Evolutionary conservation across 345 rosid species (phyloP).

Genomic region (Brassica napus): Da-Ae NC_063442.1:35600501-35601000

Average conservation of each 20-base stretch:
- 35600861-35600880: slow-evolving; percentile 31
- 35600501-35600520: no score
- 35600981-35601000: not conserved
- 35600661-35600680: not conserved
- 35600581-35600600: no score
- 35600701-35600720: not conserved
- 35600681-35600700: not conserved
- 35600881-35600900: slow-evolving; percentile 25
- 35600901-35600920: slow-evolving; percentile 38
- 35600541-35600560: no score
- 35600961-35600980: slow-evolving; percentile 8
- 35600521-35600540: no score
- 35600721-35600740: slow-evolving; percentile 3
- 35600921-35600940: slow-evolving; percentile 35
- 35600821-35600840: not conserved
- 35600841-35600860: not conserved
- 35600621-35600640: no score
- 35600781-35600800: slow-evolving; percentile 25
- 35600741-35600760: slow-evolving; percentile 11
- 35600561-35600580: no score
- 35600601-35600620: no score
- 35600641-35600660: not conserved
- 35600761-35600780: slow-evolving; percentile 32
- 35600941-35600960: slow-evolving; percentile 16
- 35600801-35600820: slow-evolving; percentile 5